Percentiles rank a stretch among this genome's conserved stretches.
These are phyloP conservation scores for Neurospora sp. DNA, from an alignment of 495 filamentous ascomycete species.

Conservation along the genomic window DNA sequence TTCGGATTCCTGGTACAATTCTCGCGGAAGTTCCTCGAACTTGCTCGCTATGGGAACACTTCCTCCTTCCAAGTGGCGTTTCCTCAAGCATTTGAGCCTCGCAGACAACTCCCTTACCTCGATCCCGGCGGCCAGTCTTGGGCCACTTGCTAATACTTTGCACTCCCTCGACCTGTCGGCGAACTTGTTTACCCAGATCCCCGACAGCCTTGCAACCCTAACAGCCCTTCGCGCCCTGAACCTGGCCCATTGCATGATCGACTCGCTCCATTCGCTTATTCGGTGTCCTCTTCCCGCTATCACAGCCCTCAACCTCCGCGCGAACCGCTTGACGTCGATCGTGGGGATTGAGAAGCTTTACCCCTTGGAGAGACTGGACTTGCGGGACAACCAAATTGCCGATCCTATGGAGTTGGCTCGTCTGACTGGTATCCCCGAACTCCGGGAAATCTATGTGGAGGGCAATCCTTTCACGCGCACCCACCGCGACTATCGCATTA, in stretches of 20 bases:
- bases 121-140: conserved; percentile 61
- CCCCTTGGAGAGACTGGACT: conserved; percentile 79
- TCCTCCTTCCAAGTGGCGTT: conserved; percentile 84
- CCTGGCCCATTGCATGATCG: conserved; percentile 93
- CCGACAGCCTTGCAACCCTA: conserved; percentile 74
- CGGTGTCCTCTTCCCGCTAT: conserved; percentile 87
- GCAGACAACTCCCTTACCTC: conserved; percentile 83
- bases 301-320: conserved; percentile 81
- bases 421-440: conserved; percentile 79
- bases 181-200: conserved; percentile 85
- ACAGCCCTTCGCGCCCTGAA: conserved; percentile 81
- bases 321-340: conserved; percentile 78
- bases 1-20: conserved; percentile 55
- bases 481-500: conserved; percentile 72
- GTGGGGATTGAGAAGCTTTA: conserved; percentile 83
- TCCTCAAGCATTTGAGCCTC: conserved; percentile 81
- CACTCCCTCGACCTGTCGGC: conserved; percentile 85
- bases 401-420: conserved; percentile 88
- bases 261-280: conserved; percentile 78
- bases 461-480: conserved; percentile 87
- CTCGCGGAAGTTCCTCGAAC: conserved; percentile 61
- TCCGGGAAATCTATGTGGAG: conserved; percentile 82
- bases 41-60: conserved; percentile 54
- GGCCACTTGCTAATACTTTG: conserved; percentile 74
- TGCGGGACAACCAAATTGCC: conserved; percentile 82